A percentile compares a stretch with the other conserved stretches of the same genome.
Evolutionary conservation across 2,329 filamentous ascomycete genomes (phyloP).

Genomic region (Fusarium sp.): DNA sequence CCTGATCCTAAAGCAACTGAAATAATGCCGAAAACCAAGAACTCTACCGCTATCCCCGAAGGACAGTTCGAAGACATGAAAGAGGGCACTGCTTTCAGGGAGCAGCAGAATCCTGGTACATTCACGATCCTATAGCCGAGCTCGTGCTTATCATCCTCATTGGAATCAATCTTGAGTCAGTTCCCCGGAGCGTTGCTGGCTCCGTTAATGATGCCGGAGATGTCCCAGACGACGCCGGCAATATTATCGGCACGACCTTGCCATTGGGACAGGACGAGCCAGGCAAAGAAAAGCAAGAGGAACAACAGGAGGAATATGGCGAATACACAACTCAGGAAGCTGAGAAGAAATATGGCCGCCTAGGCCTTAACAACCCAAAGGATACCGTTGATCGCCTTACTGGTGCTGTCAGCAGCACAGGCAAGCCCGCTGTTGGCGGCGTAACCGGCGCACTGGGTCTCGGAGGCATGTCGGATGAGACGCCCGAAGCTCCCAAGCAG

Average conservation of each 20-base stretch:
- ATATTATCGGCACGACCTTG: conserved; percentile 53
- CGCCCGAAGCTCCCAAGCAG: conserved; percentile 19
- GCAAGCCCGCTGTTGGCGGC: conserved; percentile 3
- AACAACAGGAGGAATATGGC: conserved; percentile 38
- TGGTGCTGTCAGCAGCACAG: neutral
- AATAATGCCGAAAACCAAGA: too few species aligned
- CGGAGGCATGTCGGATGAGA: conserved; percentile 29
- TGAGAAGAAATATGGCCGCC: conserved; percentile 46
- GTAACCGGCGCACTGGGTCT: neutral
- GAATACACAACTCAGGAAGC: conserved; percentile 53
- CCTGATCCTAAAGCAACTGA: too few species aligned
- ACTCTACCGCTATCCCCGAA: too few species aligned
- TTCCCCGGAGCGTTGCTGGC: conserved; percentile 52
- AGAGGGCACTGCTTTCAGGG: too few species aligned
- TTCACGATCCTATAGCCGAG: too few species aligned
- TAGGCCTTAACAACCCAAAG: conserved; percentile 19
- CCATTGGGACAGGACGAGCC: conserved; percentile 45
- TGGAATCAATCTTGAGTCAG: conserved; percentile 43
- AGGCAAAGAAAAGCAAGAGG: neutral
- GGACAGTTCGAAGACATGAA: too few species aligned
- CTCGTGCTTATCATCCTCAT: neutral
- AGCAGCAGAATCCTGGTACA: too few species aligned
- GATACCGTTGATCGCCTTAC: neutral
- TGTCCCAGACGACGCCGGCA: conserved; percentile 56
- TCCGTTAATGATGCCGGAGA: conserved; percentile 57